Evolutionary conservation across 2,329 filamentous ascomycete genomes (phyloP).

Genomic region (Stenocarpella maydis): DNA sequence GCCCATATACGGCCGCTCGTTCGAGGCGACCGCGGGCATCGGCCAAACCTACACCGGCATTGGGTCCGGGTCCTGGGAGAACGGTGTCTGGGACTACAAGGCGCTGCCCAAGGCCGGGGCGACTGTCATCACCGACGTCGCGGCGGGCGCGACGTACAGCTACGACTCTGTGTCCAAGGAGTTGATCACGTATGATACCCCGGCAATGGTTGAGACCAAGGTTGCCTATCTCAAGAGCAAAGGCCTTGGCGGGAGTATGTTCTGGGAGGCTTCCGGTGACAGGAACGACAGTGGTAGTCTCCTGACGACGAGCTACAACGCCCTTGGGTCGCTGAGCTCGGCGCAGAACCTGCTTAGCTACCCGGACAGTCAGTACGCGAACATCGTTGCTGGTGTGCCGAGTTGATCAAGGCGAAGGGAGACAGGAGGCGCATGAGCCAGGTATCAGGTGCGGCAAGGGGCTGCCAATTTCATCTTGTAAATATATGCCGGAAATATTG

Average conservation of each 20-base stretch:
- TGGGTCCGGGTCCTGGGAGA: slow-evolving; percentile 76
- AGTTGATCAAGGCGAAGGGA: not conserved
- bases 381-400: slow-evolving; percentile 53
- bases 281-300: slow-evolving; percentile 66
- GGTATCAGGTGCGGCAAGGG: not conserved
- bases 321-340: slow-evolving; percentile 54
- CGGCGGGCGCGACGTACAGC: slow-evolving; percentile 72
- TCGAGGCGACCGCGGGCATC: slow-evolving; percentile 69
- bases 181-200: slow-evolving; percentile 78
- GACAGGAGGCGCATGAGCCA: not conserved
- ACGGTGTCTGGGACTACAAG: slow-evolving; percentile 84
- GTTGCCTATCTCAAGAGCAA: slow-evolving; percentile 68
- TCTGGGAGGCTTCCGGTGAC: slow-evolving; percentile 83
- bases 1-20: slow-evolving; percentile 81
- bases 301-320: slow-evolving; percentile 56
- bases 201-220: slow-evolving; percentile 67
- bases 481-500: not conserved
- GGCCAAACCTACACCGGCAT: slow-evolving; percentile 70
- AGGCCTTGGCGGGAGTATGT: slow-evolving; percentile 80
- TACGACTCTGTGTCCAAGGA: slow-evolving; percentile 68
- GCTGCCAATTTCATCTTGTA: not conserved
- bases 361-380: slow-evolving; percentile 63
- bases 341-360: slow-evolving; percentile 60
- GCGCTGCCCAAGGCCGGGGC: slow-evolving; percentile 71
- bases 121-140: slow-evolving; percentile 63